Conservation (phyloP, 2,329 filamentous ascomycete species). For the Penicillium sp. region DNA sequence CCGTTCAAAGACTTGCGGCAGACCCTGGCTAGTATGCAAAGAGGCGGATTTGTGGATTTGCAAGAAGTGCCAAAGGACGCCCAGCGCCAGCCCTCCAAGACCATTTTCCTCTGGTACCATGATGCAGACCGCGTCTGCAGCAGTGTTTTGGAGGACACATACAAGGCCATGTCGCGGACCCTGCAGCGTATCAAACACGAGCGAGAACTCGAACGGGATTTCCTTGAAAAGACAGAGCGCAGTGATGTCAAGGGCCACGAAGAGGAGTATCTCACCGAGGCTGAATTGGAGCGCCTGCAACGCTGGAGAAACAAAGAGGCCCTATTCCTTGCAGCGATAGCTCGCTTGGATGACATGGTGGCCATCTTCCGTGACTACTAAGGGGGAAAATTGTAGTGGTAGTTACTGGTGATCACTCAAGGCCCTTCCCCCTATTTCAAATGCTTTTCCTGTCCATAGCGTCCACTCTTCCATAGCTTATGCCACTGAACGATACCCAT, state of each 20-base stretch:
- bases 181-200: conserved; percentile 76
- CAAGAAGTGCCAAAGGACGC: conserved; percentile 92
- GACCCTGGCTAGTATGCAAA: conserved; percentile 79
- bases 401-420: not conserved
- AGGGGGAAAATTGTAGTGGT: conserved; percentile 12
- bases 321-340: conserved; percentile 72
- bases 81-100: conserved; percentile 72
- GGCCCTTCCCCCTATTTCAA: not conserved
- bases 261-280: conserved; percentile 69
- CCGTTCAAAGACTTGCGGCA: conserved; percentile 79
- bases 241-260: conserved; percentile 81
- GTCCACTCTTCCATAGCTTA: not conserved
- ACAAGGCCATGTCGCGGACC: conserved; percentile 83
- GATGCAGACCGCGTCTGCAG: conserved; percentile 68
- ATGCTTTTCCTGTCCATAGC: not conserved
- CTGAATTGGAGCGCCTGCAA: conserved; percentile 67
- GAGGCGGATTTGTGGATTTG: conserved; percentile 79
- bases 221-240: conserved; percentile 76
- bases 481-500: not conserved
- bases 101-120: conserved; percentile 88
- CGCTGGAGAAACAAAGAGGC: conserved; percentile 59
- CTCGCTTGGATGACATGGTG: conserved; percentile 77
- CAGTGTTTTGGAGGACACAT: conserved; percentile 72
- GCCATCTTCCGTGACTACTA: conserved; percentile 75
- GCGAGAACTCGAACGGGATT: conserved; percentile 63